Evolutionary conservation across 805 yeast genomes (phyloP).

Genomic region (Candida hungchunana): DNA sequence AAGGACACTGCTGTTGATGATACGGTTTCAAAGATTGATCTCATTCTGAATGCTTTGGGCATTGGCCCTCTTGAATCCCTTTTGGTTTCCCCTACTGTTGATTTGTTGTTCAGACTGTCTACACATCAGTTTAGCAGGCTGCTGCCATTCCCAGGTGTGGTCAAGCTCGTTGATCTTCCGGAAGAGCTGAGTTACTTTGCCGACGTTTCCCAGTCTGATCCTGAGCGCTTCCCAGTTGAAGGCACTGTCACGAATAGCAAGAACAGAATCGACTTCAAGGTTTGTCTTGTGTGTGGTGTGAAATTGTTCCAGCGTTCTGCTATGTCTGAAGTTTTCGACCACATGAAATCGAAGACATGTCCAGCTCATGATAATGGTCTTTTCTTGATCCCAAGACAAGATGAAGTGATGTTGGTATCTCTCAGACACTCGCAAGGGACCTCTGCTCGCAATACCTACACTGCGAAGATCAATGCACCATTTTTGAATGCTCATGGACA

Average conservation of each 20-base stretch:
- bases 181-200: conserved; percentile 37
- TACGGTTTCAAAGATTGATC: conserved; percentile 7
- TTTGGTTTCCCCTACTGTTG: background rate
- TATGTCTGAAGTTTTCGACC: conserved; percentile 30
- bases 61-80: conserved; percentile 10
- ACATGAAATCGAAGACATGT: conserved; percentile 23
- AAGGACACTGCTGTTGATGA: conserved; percentile 1
- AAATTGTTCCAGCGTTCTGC: conserved; percentile 32
- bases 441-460: no score
- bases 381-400: conserved; percentile 34
- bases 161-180: conserved; percentile 52
- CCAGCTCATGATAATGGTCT: conserved; percentile 29
- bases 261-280: conserved; percentile 37
- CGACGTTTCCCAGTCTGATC: conserved; percentile 18
- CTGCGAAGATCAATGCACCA: conserved; percentile 66
- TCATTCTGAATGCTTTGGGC: conserved; percentile 10
- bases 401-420: conserved; percentile 27
- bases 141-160: conserved; percentile 45
- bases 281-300: conserved; percentile 44
- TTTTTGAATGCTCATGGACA: conserved; percentile 76
- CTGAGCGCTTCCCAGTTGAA: conserved; percentile 13
- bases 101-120: conserved; percentile 1
- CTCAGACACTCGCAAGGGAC: no score
- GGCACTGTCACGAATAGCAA: conserved; percentile 5
- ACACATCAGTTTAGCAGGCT: background rate